phyloP scores from a whole-genome alignment of 495 filamentous ascomycete species.

The Penicillium steckii region DNA sequence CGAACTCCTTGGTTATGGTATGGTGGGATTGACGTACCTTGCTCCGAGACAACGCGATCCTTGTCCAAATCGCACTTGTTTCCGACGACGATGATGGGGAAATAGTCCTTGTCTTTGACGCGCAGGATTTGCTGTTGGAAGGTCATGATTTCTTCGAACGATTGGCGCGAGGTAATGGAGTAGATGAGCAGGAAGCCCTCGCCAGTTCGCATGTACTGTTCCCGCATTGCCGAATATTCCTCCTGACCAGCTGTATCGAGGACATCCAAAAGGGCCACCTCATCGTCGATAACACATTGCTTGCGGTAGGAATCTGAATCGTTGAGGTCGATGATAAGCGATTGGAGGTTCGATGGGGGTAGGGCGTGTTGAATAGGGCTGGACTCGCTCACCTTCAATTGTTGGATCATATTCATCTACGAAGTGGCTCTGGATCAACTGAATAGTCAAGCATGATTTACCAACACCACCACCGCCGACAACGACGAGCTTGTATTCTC shows the following conservation, averaged over 20 bases:
- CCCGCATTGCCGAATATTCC: constrained; percentile 98
- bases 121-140: constrained; percentile 98
- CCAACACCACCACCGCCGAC: constrained; percentile 97
- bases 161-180: constrained; percentile 95
- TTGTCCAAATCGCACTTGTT: constrained; percentile 98
- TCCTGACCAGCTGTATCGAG: constrained; percentile 98
- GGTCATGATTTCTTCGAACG: constrained; percentile 96
- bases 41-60: constrained; percentile 84
- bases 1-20: neutral
- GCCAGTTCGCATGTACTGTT: constrained; percentile 99
- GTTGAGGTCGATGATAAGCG: constrained; percentile 1
- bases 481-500: constrained; percentile 98
- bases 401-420: constrained; percentile 99
- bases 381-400: constrained; percentile 80
- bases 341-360: constrained; percentile 9
- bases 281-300: constrained; percentile 98
- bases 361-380: neutral
- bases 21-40: constrained; percentile 61
- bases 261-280: constrained; percentile 94
- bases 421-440: constrained; percentile 98
- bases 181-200: constrained; percentile 98
- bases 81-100: constrained; percentile 98
- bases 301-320: constrained; percentile 94
- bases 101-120: constrained; percentile 99
- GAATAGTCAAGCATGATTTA: constrained; percentile 98